Base-by-base conservation (phyloP, 2,329 filamentous ascomycete genomes). In the Microdochium paspali region DNA sequence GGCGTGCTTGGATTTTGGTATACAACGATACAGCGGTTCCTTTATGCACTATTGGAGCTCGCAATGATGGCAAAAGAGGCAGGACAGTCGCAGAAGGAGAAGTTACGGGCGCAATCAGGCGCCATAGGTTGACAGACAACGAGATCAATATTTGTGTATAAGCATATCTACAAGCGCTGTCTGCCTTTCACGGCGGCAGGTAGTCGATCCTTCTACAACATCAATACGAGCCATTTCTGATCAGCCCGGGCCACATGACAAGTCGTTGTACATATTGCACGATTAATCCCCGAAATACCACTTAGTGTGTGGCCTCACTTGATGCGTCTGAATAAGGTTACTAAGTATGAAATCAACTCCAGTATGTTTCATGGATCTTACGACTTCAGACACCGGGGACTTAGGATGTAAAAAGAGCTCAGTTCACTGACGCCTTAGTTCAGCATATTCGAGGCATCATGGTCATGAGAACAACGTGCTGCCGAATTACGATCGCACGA, bases 1-100 rank as follows among this genome's bases (percentile, higher is more conserved):
- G 42, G 42, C 42, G 42, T 44, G 23, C 42, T 44, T 24, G 42
- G 23, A 24, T 40, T 44, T 44, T 24, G 42, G 42, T 12, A 44
- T 44, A 44, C 42, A 20, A 40, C 35, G 35, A 20, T 12, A 40
- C 6, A 40, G 35, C 18, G 35, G 13, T 21, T 18, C 13, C 35
- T 18, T 4, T 40, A 20, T 21, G 18, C 15, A 40, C 18, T 15
- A 21, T 40, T 40, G 35, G 35, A 28, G 26, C 7, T 13, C 26
- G 7, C 26, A 13, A 28, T 13, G 26, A 28, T 20, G 12, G 12
- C 35, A 40, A 18, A 20, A 5, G 5, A 21, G 18, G 18, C 5
- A 20, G 15, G 6, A 40, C 10, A 21, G 23, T 21, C 10, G 6
- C 18, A 40, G 15, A 18, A 40, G 35, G 7, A 6, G 35, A 4